Evolutionary conservation across 176 grass and related monocot genomes (phyloP).

Genomic region (Metroxylon sagu): DNA sequence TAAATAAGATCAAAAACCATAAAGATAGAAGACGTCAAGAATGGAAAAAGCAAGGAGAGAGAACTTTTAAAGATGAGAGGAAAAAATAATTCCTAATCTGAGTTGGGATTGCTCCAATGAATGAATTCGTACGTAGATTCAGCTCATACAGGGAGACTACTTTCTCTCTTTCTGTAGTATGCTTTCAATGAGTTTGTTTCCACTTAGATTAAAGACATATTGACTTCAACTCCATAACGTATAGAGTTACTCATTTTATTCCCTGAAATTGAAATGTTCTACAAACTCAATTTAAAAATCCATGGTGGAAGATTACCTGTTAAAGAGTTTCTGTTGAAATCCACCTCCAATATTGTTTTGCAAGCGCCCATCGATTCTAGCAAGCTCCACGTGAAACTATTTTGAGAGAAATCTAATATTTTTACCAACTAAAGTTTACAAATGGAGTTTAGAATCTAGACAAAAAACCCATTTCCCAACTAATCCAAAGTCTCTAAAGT

Average conservation of each 20-base stretch:
- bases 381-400: constrained; percentile 1
- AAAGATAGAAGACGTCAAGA: no score
- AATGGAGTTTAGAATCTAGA: constrained; percentile 33
- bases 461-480: constrained; percentile 55
- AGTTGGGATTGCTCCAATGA: no score
- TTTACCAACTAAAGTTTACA: neutral
- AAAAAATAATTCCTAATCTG: no score
- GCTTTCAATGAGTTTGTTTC: no score
- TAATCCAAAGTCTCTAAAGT: constrained; percentile 56
- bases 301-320: constrained; percentile 64
- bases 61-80: no score
- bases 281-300: constrained; percentile 49
- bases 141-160: no score
- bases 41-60: no score
- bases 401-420: constrained; percentile 3
- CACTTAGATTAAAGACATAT: no score
- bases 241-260: constrained; percentile 53
- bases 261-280: constrained; percentile 49
- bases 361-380: constrained; percentile 37
- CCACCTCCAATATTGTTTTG: constrained; percentile 42
- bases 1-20: no score
- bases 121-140: no score
- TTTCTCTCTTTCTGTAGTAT: no score
- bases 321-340: constrained; percentile 61
- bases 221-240: neutral